Conservation (phyloP, 768 basidiomycete genomes). For the Tremella mesenterica region DNA sequence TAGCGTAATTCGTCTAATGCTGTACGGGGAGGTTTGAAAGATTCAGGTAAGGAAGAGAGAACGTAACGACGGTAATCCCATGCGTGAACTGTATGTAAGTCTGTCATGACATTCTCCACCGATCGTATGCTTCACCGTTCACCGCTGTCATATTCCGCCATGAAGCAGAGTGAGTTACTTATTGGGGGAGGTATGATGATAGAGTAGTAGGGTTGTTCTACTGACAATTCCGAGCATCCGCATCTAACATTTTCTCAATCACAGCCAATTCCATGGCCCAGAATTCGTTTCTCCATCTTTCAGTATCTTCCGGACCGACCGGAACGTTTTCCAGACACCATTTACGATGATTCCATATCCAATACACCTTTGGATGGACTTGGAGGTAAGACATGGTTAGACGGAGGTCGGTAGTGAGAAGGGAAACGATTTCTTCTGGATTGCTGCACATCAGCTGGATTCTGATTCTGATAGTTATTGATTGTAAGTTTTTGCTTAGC, state of each 20-base stretch:
- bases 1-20: slow-evolving; percentile 69
- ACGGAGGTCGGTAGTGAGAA: slow-evolving; percentile 64
- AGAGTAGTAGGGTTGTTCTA: too few relatives aligned
- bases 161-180: background rate
- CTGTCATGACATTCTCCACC: background rate
- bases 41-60: slow-evolving; percentile 58
- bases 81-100: slow-evolving; percentile 60
- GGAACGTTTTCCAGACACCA: slow-evolving; percentile 92
- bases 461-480: background rate
- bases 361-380: slow-evolving; percentile 87
- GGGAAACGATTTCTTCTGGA: slow-evolving; percentile 54
- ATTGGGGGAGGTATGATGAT: background rate
- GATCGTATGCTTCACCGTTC: too few relatives aligned
- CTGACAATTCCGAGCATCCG: slow-evolving; percentile 87
- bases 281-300: slow-evolving; percentile 60
- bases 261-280: slow-evolving; percentile 82
- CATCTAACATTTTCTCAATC: slow-evolving; percentile 85
- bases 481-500: background rate
- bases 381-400: slow-evolving; percentile 75
- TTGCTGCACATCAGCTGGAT: slow-evolving; percentile 47
- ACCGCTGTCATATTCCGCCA: too few relatives aligned
- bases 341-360: slow-evolving; percentile 95
- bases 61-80: slow-evolving; percentile 92
- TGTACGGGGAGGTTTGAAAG: slow-evolving; percentile 44
- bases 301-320: slow-evolving; percentile 53